Evolutionary conservation across 1,139 yeast species (phyloP).

Genomic region (Blastobotrys malaysiensis): DNA sequence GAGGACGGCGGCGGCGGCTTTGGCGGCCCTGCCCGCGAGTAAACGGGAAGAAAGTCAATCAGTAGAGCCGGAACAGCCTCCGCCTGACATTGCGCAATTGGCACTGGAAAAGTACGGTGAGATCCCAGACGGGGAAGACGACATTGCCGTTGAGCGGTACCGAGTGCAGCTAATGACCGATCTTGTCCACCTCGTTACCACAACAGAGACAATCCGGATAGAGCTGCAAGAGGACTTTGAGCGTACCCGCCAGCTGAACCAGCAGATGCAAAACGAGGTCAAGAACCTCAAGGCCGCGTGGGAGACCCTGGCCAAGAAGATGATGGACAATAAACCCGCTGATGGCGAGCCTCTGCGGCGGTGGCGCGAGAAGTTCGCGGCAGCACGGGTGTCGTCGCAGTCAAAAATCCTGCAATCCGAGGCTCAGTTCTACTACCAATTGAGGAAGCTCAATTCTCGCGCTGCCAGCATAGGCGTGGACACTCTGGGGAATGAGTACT

Average conservation of each 20-base stretch:
- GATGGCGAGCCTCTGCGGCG: conserved; percentile 14
- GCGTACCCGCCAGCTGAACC: conserved; percentile 22
- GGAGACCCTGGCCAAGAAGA: conserved; percentile 27
- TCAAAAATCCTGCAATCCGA: conserved; percentile 26
- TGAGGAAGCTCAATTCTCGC: conserved; percentile 29
- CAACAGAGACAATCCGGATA: conserved; percentile 32
- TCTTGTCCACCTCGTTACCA: conserved; percentile 26
- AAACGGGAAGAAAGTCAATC: background rate
- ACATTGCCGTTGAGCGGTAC: conserved; percentile 11
- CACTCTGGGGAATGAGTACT: conserved; percentile 33
- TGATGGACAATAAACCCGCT: conserved; percentile 22
- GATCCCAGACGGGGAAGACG: conserved; percentile 8
- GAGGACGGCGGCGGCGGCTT: background rate
- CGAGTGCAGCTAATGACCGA: conserved; percentile 23
- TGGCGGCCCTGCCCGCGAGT: background rate
- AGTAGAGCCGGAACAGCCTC: conserved; percentile 1
- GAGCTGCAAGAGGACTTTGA: conserved; percentile 32
- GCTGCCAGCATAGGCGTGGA: conserved; percentile 34
- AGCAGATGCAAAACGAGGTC: conserved; percentile 25
- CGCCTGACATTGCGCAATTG: conserved; percentile 3
- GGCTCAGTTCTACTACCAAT: conserved; percentile 23
- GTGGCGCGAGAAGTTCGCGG: conserved; percentile 24
- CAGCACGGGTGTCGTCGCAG: conserved; percentile 22
- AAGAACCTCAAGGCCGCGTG: conserved; percentile 21
- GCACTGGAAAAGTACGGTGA: conserved; percentile 2